Base-by-base conservation (phyloP, 2,329 filamentous ascomycete genomes). In the Scolecobasidium constrictum region DNA sequence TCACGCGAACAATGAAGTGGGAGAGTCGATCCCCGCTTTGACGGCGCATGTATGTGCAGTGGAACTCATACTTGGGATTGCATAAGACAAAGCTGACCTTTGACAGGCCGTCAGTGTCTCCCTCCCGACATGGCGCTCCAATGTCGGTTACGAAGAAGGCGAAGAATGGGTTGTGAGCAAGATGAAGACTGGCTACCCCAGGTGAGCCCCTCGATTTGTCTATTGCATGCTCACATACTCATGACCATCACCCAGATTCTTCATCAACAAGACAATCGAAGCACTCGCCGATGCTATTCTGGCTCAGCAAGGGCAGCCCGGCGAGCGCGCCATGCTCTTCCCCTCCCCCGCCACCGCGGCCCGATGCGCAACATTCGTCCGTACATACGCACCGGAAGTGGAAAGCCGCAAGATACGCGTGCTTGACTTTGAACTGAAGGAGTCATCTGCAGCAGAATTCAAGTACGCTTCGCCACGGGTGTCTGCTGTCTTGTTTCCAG, bases 51-150 rank as follows among this genome's bases (percentile, higher is more conserved):
- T 48, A 40, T 13, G 37, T 39, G n/a, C n/a, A 7, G 9, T 9
- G n/a, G 26, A 31, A n/a, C 26, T 9, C n/a, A n/a, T 7, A 31
- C n/a, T 9, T n/a, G 26, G 26, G 9, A 7, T 7, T 31, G 9
- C 26, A 7, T 9, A 31, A 7, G n/a, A 7, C n/a, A n/a, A 9
- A 9, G 26, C 26, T 31, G 26, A 35, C 21, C 13, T 5, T n/a
- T 35, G n/a, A n/a, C 50, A 95, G 88, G 92, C 90, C 50, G 86
- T 96, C 50, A 96, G 90, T 61, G 90, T 96, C 34, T 96, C 92
- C 13, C 69, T 98, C 19, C 92, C 92, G 31, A 93, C 87, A 64
- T 98, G 92, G 92, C 73, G 72, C 50, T 72, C 87, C 50, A 96
- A 94, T 55, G 71, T 98, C 31, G 90, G 78, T 33, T 98, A 98